Evolutionary conservation across 768 basidiomycete genomes (phyloP), one percentile per base, ranked within the genome.

Genomic region (Coprinopsis strossmayeri): DNA sequence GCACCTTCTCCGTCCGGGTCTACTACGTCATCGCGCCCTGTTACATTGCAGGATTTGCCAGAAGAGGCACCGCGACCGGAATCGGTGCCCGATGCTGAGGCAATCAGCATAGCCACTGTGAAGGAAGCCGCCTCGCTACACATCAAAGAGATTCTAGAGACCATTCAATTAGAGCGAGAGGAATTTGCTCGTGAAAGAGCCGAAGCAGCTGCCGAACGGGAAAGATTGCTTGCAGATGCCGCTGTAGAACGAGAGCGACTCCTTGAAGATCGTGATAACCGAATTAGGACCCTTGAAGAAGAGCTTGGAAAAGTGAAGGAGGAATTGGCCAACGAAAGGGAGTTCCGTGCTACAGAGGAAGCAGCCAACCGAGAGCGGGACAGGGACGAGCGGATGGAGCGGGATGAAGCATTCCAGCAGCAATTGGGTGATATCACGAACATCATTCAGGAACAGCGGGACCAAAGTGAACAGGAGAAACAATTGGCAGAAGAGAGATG

Each of bases 391-490:
- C 67, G 70, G 27, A 58, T 68, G 32, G 84, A 87, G 49, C 76
- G 81, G 4, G 78, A 83, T 52, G 80, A 84, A 12, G 72, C 66
- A 5, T 61, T 87, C 35, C 71, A 78, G 27, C 68, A 62, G 32
- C 87, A 89, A 54, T 63, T 92, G 12, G 66, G 61, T 3, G 87
- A 91, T 51, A 77, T 92, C 53, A 83, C 88, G 1, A 82, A 84
- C 53, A 60, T 88, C 46, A 69, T 91, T 12, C 79, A 85, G 48
- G 80, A 83, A 49, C 83, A 87, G 48, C 70, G 77, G 1, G 76
- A 81, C 27, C 70, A 75, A 42, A 73, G 75, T 28, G 75, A 78
- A 25, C 66, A 71, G 55, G 86, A 89, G 69, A 81, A 71, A 49
- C 71, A 73, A 11, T 49, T 76, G 15, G 71, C 74, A 67, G 84